Percentiles rank a stretch among this genome's conserved stretches.
Evolutionary conservation across 208 protist genomes (phyloP).

Genomic region (Naegleria gruberi): DNA sequence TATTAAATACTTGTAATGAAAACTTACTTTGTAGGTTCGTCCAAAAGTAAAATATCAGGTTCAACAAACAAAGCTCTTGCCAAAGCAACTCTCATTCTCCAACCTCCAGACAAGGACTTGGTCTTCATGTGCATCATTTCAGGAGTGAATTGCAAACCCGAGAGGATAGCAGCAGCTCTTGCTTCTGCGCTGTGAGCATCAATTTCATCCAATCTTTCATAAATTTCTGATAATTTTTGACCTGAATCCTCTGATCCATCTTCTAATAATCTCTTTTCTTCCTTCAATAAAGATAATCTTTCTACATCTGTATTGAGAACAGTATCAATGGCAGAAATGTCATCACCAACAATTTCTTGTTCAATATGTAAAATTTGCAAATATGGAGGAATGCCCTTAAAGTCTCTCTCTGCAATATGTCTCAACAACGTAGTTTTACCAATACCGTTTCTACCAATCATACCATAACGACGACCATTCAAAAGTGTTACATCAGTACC

Average conservation of each 20-base stretch:
- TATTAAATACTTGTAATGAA: too few relatives aligned
- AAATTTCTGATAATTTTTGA: constrained; percentile 78
- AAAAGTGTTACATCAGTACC: constrained; percentile 42
- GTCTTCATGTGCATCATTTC: constrained; percentile 82
- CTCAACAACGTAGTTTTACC: constrained; percentile 80
- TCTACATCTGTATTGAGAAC: constrained; percentile 81
- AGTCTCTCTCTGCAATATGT: constrained; percentile 75
- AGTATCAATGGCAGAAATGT: constrained; percentile 56
- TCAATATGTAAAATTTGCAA: constrained; percentile 94
- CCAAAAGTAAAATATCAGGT: constrained; percentile 86
- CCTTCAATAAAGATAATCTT: constrained; percentile 68
- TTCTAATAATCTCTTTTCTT: constrained; percentile 79
- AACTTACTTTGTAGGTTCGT: constrained; percentile 93
- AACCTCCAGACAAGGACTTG: constrained; percentile 79
- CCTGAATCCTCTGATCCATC: constrained; percentile 52
- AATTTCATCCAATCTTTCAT: constrained; percentile 83
- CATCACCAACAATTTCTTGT: constrained; percentile 82
- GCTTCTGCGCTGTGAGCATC: constrained; percentile 80
- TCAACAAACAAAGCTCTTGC: constrained; percentile 90
- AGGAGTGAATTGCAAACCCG: constrained; percentile 83
- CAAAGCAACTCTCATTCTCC: constrained; percentile 91
- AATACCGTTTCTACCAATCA: constrained; percentile 83
- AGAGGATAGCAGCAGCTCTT: constrained; percentile 65
- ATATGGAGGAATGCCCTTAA: constrained; percentile 86
- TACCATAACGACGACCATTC: constrained; percentile 71